Conservation (phyloP, 2,329 filamentous ascomycete species). For the Colletotrichum lindemuthianum region DNA sequence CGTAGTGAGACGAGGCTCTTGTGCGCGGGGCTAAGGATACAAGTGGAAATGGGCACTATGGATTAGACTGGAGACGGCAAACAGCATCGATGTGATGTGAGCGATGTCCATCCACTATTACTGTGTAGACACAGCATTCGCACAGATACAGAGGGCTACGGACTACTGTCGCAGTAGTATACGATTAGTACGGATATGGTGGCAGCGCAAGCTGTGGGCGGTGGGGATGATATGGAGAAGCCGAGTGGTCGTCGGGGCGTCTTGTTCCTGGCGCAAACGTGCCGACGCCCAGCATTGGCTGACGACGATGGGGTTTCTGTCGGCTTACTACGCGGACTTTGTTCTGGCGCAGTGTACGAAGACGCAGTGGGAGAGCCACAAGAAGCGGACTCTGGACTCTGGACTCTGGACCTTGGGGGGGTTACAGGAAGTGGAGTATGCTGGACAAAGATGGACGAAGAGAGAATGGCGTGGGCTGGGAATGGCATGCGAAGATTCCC, state of each 20-base stretch:
- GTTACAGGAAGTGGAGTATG: constrained; percentile 15
- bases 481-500: background rate
- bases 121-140: no score
- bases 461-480: constrained; percentile 1
- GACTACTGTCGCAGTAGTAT: no score
- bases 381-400: constrained; percentile 4
- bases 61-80: constrained; percentile 14
- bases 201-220: background rate
- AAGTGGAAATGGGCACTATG: background rate
- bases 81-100: background rate
- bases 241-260: constrained; percentile 19
- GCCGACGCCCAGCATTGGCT: constrained; percentile 36
- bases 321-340: constrained; percentile 18
- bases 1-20: background rate
- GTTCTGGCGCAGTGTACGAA: background rate
- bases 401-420: constrained; percentile 21
- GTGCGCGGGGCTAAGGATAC: background rate
- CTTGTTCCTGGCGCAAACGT: constrained; percentile 34
- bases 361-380: constrained; percentile 2
- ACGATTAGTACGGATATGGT: no score
- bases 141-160: no score
- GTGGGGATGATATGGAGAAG: background rate
- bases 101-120: no score
- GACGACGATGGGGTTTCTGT: constrained; percentile 29
- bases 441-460: background rate